Evolutionary conservation across 768 basidiomycete species (phyloP), one percentile per base, ranked within the genome.

Genomic region (Chlorophyllum brunneum): DNA sequence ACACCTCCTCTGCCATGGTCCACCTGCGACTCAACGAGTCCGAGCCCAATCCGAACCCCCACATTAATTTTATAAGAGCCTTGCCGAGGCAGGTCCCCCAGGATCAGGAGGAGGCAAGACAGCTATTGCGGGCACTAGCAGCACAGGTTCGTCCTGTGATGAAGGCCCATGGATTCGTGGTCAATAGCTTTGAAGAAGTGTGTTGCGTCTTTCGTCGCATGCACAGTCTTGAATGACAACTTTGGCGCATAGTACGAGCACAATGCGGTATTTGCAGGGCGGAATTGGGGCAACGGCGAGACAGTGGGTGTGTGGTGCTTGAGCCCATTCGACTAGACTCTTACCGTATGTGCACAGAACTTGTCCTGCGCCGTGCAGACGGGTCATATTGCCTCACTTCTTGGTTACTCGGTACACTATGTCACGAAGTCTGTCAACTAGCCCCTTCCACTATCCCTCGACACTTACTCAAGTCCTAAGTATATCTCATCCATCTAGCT

Each of bases 281-380:
- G 90, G 42, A 92, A 92, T 63, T 93, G 90, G 90, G 88, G 90
- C 58, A 74, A 73, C 51, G 91, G 91, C 2, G 90, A 93, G 67
- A 84, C 81, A 8, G 70, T 93, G 52, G 89, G 88, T 87, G 56
- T 18, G 66, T 58, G 13, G 7, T 20, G n/a, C n/a, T n/a, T n/a
- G n/a, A n/a, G 8, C 27, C 23, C 45, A 13, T 18, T 27, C 30
- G 22, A 5, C 51, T 47, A 16, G 18, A 26, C 9, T 36, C 29
- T 36, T 29, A 55, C 47, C 51, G 18, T 47, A 44, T 23, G 27
- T 31, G 29, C 9, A n/a, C 55, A 92, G 90, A 93, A 60, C 75
- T 93, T 15, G 91, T 92, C 6, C 68, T 92, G 4, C 77, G 88
- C 26, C 72, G 82, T 34, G 67, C 74, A 2, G 68, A 77, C 48